A percentile compares a stretch with the other conserved stretches of the same genome.
Evolutionary conservation across 768 basidiomycete genomes (phyloP).

Genomic region (Naganishia kalamii): DNA sequence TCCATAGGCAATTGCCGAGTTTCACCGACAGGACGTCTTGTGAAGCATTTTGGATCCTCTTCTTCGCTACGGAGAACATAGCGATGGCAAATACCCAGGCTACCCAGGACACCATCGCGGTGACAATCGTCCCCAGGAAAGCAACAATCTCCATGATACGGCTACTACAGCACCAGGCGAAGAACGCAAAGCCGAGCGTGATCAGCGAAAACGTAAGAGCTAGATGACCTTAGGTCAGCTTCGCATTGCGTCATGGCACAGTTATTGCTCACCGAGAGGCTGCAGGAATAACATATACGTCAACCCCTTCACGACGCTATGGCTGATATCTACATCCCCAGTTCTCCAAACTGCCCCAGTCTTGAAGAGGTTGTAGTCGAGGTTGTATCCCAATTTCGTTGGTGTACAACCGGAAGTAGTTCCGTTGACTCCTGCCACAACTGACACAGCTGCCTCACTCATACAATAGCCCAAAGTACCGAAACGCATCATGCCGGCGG

Average conservation of each 20-base stretch:
- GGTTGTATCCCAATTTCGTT: slow-evolving; percentile 3
- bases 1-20: slow-evolving; percentile 17
- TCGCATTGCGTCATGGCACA: not conserved
- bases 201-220: slow-evolving; percentile 35
- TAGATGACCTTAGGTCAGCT: not conserved
- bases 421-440: not conserved
- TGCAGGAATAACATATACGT: slow-evolving; percentile 16
- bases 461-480: slow-evolving; percentile 17
- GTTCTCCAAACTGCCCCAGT: not conserved
- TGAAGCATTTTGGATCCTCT: not conserved
- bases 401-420: slow-evolving; percentile 15
- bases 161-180: slow-evolving; percentile 36
- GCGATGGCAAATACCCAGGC: slow-evolving; percentile 2
- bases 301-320: slow-evolving; percentile 13
- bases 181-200: slow-evolving; percentile 32
- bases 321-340: not conserved
- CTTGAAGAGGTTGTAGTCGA: slow-evolving; percentile 1
- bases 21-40: not conserved
- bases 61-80: slow-evolving; percentile 6
- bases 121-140: not conserved
- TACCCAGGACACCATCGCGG: slow-evolving; percentile 12
- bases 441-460: not conserved
- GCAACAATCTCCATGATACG: slow-evolving; percentile 34
- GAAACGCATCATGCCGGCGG: not conserved
- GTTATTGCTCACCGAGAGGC: slow-evolving; percentile 8